These are phyloP conservation scores for Nadsonia commutata DNA, from an alignment of 1,139 yeast species.

Conservation along the genomic window DNA sequence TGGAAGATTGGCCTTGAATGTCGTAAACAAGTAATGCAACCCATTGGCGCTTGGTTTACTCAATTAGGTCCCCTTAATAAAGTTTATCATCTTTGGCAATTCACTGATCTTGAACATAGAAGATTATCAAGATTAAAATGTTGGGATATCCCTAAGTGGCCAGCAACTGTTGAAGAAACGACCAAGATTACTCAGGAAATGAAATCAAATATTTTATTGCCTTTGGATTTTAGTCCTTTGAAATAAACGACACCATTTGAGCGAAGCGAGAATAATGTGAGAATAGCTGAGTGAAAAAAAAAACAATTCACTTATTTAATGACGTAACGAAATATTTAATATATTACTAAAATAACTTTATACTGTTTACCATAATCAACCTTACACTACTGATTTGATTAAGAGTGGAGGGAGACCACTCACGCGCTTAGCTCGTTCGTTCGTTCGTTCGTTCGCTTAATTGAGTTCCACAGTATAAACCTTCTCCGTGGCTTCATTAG, in stretches of 20 bases:
- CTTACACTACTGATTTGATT: too few species aligned
- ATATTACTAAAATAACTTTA: too few species aligned
- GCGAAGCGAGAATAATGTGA: too few species aligned
- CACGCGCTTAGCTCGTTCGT: too few species aligned
- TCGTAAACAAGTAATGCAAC: constrained; percentile 32
- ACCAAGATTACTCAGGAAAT: constrained; percentile 27
- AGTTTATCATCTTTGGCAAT: constrained; percentile 31
- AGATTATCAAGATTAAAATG: constrained; percentile 27
- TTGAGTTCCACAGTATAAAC: constrained; percentile 9
- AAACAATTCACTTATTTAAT: too few species aligned
- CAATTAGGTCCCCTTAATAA: constrained; percentile 27
- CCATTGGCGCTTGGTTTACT: constrained; percentile 33
- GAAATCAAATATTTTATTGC: constrained; percentile 27
- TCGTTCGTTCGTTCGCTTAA: too few species aligned
- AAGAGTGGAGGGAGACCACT: too few species aligned
- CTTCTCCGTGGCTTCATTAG: constrained; percentile 13
- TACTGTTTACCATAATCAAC: too few species aligned
- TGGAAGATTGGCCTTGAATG: constrained; percentile 29
- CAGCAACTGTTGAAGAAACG: constrained; percentile 30
- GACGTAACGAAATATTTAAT: too few species aligned
- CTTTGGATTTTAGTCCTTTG: constrained; percentile 27
- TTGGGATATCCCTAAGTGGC: constrained; percentile 32
- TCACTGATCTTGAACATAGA: constrained; percentile 30
- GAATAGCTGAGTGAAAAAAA: too few species aligned
- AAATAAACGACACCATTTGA: too few species aligned